Evolutionary conservation across 2,329 filamentous ascomycete genomes (phyloP).

Genomic region (Cryphonectria parasitica): DNA sequence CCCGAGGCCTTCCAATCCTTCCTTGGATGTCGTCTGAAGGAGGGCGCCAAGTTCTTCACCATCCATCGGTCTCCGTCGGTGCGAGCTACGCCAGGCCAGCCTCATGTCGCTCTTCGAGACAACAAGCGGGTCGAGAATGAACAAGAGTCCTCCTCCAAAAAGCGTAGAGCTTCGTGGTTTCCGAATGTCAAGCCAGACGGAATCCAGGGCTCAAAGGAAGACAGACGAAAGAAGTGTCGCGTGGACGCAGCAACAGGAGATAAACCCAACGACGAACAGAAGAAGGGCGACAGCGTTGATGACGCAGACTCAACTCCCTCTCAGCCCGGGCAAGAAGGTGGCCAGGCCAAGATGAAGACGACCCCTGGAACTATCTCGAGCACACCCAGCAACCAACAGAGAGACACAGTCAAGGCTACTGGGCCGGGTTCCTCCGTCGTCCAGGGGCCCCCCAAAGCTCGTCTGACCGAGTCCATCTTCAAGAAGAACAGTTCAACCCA

Average conservation of each 20-base stretch:
- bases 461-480: not conserved
- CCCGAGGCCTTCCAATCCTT: not conserved
- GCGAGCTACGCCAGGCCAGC: not conserved
- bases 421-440: not conserved
- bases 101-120: not conserved
- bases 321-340: not conserved
- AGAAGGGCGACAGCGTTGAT: not conserved
- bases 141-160: not conserved
- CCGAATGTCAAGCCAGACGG: conserved; percentile 5
- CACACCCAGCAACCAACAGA: not conserved
- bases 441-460: not conserved
- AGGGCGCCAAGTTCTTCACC: not conserved
- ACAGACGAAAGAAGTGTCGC: conserved; percentile 2
- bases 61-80: not conserved
- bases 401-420: too few relatives aligned
- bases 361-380: not conserved
- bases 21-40: not conserved
- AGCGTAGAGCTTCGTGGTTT: not conserved
- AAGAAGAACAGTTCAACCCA: not conserved
- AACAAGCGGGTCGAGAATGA: not conserved
- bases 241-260: not conserved
- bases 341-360: not conserved
- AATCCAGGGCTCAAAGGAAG: not conserved
- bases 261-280: not conserved
- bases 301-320: not conserved